These are phyloP conservation scores for Vanrija sp. DNA, from an alignment of 1,284 basidiomycete genomes.

Conservation along the genomic window DNA sequence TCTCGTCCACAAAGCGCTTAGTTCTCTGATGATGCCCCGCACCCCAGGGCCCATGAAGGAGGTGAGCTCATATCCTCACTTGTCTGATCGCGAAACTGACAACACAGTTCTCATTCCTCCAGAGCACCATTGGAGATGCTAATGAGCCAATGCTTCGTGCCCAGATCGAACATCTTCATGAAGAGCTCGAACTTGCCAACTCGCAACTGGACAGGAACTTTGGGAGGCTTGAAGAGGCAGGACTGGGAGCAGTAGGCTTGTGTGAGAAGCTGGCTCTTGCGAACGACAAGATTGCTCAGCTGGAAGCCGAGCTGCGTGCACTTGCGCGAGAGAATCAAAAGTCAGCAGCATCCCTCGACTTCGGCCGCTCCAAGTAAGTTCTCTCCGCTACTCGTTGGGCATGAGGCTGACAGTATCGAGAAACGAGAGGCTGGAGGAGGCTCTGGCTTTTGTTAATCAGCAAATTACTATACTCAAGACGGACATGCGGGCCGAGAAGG, in stretches of 20 bases:
- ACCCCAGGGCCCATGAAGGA: constrained; percentile 46
- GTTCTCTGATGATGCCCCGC: constrained; percentile 37
- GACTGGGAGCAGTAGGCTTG: constrained; percentile 45
- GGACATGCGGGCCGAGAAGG: constrained; percentile 27
- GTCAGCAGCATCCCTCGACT: constrained; percentile 12
- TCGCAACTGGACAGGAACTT: constrained; percentile 52
- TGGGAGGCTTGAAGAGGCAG: constrained; percentile 48
- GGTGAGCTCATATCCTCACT: constrained; percentile 21
- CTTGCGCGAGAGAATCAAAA: constrained; percentile 28
- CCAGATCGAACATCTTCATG: constrained; percentile 49
- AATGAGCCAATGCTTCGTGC: constrained; percentile 45
- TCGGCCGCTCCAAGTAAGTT: constrained; percentile 6
- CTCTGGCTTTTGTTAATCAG: constrained; percentile 27
- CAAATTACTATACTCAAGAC: constrained; percentile 31
- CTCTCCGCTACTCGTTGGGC: neutral
- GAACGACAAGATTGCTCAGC: constrained; percentile 35
- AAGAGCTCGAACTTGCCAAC: constrained; percentile 48
- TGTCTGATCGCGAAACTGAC: neutral
- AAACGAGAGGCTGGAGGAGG: constrained; percentile 24
- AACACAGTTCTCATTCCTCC: constrained; percentile 43
- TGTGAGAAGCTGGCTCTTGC: constrained; percentile 48
- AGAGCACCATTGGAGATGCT: constrained; percentile 38
- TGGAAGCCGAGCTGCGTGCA: constrained; percentile 44
- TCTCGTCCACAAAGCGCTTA: constrained; percentile 33
- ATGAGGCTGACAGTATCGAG: neutral